phyloP scores from a whole-genome alignment of 305 asterid species.

The Rubia tinctorum region DNA sequence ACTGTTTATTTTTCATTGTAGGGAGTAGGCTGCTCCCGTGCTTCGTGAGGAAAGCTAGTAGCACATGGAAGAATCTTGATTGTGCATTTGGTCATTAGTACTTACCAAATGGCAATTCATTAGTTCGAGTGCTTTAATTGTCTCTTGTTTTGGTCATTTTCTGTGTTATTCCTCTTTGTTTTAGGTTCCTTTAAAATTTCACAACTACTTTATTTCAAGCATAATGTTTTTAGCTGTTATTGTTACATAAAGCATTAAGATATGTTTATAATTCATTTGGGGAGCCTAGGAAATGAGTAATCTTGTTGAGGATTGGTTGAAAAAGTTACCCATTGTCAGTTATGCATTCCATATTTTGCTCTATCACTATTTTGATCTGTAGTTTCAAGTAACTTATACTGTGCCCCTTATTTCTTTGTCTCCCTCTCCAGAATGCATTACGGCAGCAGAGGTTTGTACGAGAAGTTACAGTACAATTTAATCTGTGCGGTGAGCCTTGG shows the following conservation, averaged over 20 bases:
- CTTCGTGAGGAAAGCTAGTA: background rate
- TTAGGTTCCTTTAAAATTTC: background rate
- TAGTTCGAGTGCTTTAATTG: background rate
- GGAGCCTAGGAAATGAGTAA: background rate
- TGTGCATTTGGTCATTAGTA: constrained; percentile 1
- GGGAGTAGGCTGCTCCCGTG: background rate
- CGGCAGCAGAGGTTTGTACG: constrained; percentile 91
- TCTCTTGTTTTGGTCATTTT: background rate
- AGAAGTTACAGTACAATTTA: constrained; percentile 87
- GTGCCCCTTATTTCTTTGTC: constrained; percentile 17
- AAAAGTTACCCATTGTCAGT: background rate
- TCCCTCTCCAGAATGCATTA: constrained; percentile 59
- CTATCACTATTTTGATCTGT: background rate
- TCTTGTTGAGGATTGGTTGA: background rate
- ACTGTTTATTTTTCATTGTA: background rate
- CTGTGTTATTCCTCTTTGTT: no score
- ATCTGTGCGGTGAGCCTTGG: constrained; percentile 98
- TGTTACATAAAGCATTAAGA: background rate
- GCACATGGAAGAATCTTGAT: background rate
- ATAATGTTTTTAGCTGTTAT: background rate
- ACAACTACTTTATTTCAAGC: background rate
- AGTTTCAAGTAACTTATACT: constrained; percentile 8
- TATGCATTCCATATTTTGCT: constrained; percentile 3
- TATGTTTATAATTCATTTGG: background rate
- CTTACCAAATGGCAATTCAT: constrained; percentile 2